Evolutionary conservation across 345 rosid genomes (phyloP).

Genomic region (Gossypium bickii): DNA sequence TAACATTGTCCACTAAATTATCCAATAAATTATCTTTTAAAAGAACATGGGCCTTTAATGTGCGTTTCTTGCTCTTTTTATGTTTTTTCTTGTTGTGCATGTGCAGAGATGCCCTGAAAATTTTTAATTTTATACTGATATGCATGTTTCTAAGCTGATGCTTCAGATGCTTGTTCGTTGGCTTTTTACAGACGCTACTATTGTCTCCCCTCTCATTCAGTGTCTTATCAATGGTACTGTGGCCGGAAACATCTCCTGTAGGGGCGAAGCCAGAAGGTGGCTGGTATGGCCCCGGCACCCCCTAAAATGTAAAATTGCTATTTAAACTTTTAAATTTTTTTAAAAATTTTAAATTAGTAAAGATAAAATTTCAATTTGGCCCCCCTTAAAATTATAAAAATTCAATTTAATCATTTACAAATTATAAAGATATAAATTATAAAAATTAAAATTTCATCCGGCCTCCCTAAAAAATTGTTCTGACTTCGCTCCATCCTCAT

Average conservation of each 20-base stretch:
- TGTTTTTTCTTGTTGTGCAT: slow-evolving; percentile 45
- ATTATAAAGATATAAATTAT: too few relatives aligned
- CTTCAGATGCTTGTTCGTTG: slow-evolving; percentile 46
- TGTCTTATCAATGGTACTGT: slow-evolving; percentile 17
- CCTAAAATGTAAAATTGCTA: too few relatives aligned
- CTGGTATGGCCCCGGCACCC: too few relatives aligned
- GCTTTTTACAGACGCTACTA: slow-evolving; percentile 24
- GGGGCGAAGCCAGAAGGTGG: too few relatives aligned
- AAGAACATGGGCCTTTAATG: slow-evolving; percentile 20
- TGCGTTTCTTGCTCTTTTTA: slow-evolving; percentile 37
- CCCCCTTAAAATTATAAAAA: too few relatives aligned
- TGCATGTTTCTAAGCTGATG: slow-evolving; percentile 24
- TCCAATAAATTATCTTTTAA: slow-evolving; percentile 32
- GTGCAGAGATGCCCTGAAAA: slow-evolving; percentile 39
- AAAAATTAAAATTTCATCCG: too few relatives aligned
- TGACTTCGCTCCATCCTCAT: not conserved
- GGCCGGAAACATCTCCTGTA: slow-evolving; percentile 7
- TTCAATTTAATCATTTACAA: too few relatives aligned
- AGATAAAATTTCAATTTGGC: too few relatives aligned
- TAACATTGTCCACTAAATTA: not conserved
- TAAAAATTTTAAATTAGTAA: too few relatives aligned
- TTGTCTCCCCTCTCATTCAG: slow-evolving; percentile 23
- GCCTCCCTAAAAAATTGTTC: too few relatives aligned
- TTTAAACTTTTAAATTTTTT: too few relatives aligned
- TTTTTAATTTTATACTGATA: slow-evolving; percentile 39